Percentiles rank a stretch among this genome's conserved stretches.
phyloP scores from a whole-genome alignment of 352 stramenopile genomes.

The Pythium phragmiticola region DNA sequence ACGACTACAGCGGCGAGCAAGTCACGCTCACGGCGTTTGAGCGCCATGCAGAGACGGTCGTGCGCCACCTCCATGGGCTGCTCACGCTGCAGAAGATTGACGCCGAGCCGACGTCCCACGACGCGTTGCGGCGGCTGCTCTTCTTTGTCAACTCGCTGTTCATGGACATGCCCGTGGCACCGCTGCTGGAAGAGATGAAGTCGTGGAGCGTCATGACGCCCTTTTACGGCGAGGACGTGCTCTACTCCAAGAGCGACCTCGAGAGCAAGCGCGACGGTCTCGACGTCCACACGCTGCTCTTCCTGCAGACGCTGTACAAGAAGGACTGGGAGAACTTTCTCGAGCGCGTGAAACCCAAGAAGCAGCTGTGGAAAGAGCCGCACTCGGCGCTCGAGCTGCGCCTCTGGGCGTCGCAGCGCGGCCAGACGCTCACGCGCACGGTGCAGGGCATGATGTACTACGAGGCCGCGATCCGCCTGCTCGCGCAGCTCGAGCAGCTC shows the following conservation, averaged over 20 bases:
- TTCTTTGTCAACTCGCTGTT: slow-evolving; percentile 99
- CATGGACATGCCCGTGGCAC: slow-evolving; percentile 98
- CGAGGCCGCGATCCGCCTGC: slow-evolving; percentile 96
- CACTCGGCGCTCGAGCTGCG: slow-evolving; percentile 87
- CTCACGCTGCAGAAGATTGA: slow-evolving; percentile 96
- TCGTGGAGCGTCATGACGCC: slow-evolving; percentile 98
- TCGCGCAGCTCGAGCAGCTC: slow-evolving; percentile 95
- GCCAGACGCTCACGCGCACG: slow-evolving; percentile 96
- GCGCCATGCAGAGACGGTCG: slow-evolving; percentile 68
- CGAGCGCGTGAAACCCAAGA: slow-evolving; percentile 94
- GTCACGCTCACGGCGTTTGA: slow-evolving; percentile 89
- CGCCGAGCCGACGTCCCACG: slow-evolving; percentile 95
- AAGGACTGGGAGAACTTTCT: slow-evolving; percentile 98
- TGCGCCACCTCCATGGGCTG: slow-evolving; percentile 92
- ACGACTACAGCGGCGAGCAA: slow-evolving; percentile 95
- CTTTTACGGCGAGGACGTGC: slow-evolving; percentile 98
- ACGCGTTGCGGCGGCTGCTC: slow-evolving; percentile 93
- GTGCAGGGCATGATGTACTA: slow-evolving; percentile 99
- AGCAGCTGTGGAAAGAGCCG: slow-evolving; percentile 90
- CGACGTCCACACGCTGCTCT: slow-evolving; percentile 84
- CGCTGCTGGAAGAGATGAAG: slow-evolving; percentile 97
- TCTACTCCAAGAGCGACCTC: slow-evolving; percentile 97
- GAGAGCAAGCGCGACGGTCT: slow-evolving; percentile 94
- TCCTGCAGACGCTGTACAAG: slow-evolving; percentile 97
- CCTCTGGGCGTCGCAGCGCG: slow-evolving; percentile 97